phyloP scores from a whole-genome alignment of 2,329 filamentous ascomycete species.

The Aspergillus unguis region DNA sequence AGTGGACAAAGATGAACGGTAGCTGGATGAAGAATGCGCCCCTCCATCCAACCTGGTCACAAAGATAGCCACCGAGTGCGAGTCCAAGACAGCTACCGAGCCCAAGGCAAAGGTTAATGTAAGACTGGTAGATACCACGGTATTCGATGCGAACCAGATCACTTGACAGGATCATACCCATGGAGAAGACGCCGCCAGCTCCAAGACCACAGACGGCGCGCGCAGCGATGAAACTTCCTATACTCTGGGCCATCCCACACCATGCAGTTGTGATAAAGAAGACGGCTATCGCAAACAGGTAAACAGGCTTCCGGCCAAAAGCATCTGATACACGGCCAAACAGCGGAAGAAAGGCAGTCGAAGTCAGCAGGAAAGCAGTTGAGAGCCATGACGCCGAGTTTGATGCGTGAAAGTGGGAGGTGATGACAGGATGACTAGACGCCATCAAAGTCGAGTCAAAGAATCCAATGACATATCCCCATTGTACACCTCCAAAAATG shows the following conservation, averaged over 20 bases:
- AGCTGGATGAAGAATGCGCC: constrained; percentile 50
- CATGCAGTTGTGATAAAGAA: constrained; percentile 65
- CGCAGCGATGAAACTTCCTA: constrained; percentile 68
- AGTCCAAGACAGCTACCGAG: constrained; percentile 38
- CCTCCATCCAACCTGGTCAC: constrained; percentile 41
- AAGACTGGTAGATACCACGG: constrained; percentile 43
- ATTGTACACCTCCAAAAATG: constrained; percentile 59
- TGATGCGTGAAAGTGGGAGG: constrained; percentile 72
- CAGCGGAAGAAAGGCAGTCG: constrained; percentile 71
- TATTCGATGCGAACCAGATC: constrained; percentile 73
- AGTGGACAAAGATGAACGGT: constrained; percentile 46
- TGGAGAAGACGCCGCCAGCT: constrained; percentile 68
- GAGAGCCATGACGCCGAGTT: constrained; percentile 81
- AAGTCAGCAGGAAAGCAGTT: constrained; percentile 73
- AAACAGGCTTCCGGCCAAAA: constrained; percentile 65
- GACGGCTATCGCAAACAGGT: constrained; percentile 59
- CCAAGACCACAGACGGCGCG: constrained; percentile 69
- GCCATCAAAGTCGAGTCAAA: constrained; percentile 82
- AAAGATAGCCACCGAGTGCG: constrained; percentile 39
- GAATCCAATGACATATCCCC: constrained; percentile 55
- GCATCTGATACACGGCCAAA: constrained; percentile 72
- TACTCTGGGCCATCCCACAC: constrained; percentile 67
- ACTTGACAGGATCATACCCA: constrained; percentile 59
- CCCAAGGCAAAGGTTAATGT: constrained; percentile 39
- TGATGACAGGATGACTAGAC: constrained; percentile 75